A percentile compares a stretch with the other conserved stretches of the same genome.
Conservation (phyloP, 768 basidiomycete species). For the Mrakia frigida region DNA sequence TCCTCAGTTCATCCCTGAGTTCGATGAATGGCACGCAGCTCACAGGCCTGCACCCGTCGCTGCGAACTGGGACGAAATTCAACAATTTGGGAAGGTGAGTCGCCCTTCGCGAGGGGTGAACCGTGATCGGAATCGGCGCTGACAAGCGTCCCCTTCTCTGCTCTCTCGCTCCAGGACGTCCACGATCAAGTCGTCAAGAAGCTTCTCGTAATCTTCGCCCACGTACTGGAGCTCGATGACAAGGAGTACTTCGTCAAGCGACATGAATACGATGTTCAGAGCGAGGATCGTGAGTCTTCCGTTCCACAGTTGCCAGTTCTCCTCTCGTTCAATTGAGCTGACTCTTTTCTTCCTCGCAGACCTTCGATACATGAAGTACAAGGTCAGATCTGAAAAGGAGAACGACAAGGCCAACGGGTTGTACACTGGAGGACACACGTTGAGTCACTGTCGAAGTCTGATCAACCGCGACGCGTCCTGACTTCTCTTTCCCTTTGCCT, state of each 20-base stretch:
- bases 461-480: no score
- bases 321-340: no score
- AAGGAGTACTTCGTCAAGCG: conserved; percentile 52
- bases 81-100: conserved; percentile 2
- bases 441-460: no score
- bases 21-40: neutral
- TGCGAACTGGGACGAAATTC: conserved; percentile 1
- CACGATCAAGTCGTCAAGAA: conserved; percentile 48
- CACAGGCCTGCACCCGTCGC: conserved; percentile 3
- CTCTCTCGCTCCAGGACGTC: neutral
- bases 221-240: conserved; percentile 51
- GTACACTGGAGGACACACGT: no score
- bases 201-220: conserved; percentile 50
- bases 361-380: conserved; percentile 47
- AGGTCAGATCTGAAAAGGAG: conserved; percentile 48
- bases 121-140: no score
- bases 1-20: neutral
- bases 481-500: no score
- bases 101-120: neutral
- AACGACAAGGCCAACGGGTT: conserved; percentile 38
- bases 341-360: neutral
- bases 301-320: no score
- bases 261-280: conserved; percentile 50
- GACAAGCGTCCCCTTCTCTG: no score
- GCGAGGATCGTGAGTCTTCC: conserved; percentile 42